Evolutionary conservation across 495 filamentous ascomycete genomes (phyloP).

Genomic region (Trichoderma parareesei): DNA sequence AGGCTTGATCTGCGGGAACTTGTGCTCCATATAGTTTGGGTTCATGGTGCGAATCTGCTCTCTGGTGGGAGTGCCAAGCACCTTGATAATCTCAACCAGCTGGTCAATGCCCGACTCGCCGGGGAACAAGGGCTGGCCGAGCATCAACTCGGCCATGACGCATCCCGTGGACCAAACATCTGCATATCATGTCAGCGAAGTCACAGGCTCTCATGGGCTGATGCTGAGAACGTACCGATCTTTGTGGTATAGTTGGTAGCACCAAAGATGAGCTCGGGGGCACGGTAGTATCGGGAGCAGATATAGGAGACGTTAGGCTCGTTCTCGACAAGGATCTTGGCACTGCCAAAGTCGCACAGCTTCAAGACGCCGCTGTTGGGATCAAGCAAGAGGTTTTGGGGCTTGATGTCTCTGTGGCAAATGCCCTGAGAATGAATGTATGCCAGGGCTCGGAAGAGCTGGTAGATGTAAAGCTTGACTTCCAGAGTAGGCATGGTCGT

Average conservation of each 20-base stretch:
- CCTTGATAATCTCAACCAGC: conserved; percentile 98
- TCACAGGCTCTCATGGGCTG: background rate
- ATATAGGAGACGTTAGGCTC: conserved; percentile 99
- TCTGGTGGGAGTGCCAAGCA: conserved; percentile 92
- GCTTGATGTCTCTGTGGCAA: conserved; percentile 98
- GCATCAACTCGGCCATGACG: conserved; percentile 98
- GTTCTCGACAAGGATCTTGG: conserved; percentile 97
- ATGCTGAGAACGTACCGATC: conserved; percentile 64
- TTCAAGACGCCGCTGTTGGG: conserved; percentile 86
- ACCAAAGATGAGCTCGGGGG: conserved; percentile 96
- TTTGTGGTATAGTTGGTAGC: conserved; percentile 99
- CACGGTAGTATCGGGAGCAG: conserved; percentile 97
- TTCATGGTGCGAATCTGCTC: conserved; percentile 99
- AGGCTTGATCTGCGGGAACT: conserved; percentile 99
- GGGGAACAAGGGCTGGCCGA: conserved; percentile 97
- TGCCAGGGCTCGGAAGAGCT: conserved; percentile 94
- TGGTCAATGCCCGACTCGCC: conserved; percentile 98
- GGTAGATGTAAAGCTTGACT: conserved; percentile 99
- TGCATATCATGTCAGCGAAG: conserved; percentile 30
- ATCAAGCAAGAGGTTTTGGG: conserved; percentile 92
- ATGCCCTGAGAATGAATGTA: conserved; percentile 99
- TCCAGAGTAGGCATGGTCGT: conserved; percentile 98
- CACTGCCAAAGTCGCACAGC: conserved; percentile 97
- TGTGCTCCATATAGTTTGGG: conserved; percentile 99
- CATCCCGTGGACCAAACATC: conserved; percentile 99